These are phyloP conservation scores for Ballota nigra DNA, from an alignment of 257 asterid species.

Conservation along the genomic window DNA sequence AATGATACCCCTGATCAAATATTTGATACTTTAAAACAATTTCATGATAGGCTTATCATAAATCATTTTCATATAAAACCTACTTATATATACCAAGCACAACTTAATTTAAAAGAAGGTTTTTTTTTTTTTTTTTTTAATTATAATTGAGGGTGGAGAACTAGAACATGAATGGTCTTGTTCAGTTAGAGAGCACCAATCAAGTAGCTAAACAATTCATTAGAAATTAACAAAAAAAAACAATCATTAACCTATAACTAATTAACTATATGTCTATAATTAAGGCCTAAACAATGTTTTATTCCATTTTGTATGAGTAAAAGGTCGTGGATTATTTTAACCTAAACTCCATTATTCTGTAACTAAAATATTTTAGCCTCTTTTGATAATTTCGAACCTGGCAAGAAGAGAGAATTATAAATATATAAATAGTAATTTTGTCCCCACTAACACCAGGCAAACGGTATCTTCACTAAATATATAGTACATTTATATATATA, in stretches of 20 bases:
- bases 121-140: no score
- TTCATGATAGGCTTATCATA: no score
- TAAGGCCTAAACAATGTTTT: neutral
- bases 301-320: neutral
- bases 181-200: no score
- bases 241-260: no score
- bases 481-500: neutral
- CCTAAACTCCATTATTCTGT: neutral
- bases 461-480: slow-evolving; percentile 10
- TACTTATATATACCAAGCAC: no score
- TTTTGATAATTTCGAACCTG: slow-evolving; percentile 2
- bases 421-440: neutral
- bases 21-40: no score
- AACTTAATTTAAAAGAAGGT: no score
- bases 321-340: neutral
- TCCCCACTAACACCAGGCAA: slow-evolving; percentile 13
- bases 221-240: neutral
- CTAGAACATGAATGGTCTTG: neutral
- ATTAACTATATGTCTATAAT: no score
- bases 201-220: neutral
- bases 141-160: neutral
- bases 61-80: no score
- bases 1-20: no score
- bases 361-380: neutral
- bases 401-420: neutral